Base-by-base conservation (phyloP, 805 yeast genomes). In the Wickerhamiella bombiphila region DNA sequence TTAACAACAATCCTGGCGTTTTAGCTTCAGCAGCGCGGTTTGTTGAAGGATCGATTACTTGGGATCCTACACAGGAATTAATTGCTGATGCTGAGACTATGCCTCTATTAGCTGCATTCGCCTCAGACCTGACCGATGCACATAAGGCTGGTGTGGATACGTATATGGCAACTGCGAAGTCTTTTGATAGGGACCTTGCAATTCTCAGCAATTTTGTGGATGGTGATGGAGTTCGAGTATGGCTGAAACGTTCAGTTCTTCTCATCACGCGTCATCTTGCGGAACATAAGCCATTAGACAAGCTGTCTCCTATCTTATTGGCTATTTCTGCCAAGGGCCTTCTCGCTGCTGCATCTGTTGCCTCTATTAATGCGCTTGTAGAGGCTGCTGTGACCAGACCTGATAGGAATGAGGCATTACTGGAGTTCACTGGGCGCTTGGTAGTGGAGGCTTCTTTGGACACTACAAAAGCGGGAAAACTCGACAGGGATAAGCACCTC, bases 401-500 rank as follows among this genome's bases (percentile, higher is more conserved):
- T 28, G 30, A n/a, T 28, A 17, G 7, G 5, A 17, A 28, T 20
- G 35, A 8, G 14, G 34, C 20, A n/a, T 3, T 22, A 3, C 6
- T 35, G 17, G 22, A 16, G 22, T 19, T 36, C 17, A 3, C 19
- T 16, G 25, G 22, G 2, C 24, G 22, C 9, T 6, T 36, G 4
- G 25, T 36, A 9, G 20, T 20, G 7, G 22, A 33, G 2, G 34
- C 32, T 5, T n/a, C 18, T 3, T n/a, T n/a, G n/a, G n/a, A n/a
- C n/a, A n/a, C n/a, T n/a, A n/a, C n/a, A n/a, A 15, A 13, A 5
- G 32, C 18, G 13, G 25, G 22, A 8, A 15, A 55, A 53, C 20
- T 49, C 47, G 15, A 57, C 68, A 54, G 53, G 20, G 63, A 56
- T 46, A 65, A 62, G 15, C 76, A 68, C 47, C 60, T 74, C 33